Base-by-base conservation (phyloP, 441 rosid species). In the Breynia disticha region DNA sequence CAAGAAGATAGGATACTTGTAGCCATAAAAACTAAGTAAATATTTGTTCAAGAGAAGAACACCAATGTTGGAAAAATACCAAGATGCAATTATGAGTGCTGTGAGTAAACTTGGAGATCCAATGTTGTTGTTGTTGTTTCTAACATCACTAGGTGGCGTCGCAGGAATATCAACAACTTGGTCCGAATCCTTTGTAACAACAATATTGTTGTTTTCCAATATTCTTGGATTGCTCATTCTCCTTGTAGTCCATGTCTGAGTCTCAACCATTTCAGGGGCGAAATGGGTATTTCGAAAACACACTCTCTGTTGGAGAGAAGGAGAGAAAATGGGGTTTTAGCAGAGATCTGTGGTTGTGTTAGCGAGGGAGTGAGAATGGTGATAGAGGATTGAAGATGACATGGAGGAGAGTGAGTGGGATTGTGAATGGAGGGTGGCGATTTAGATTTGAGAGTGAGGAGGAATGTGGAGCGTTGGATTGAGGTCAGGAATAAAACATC, bases 231-330 rank as follows among this genome's bases (percentile, higher is more conserved):
- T 91, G 90, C 96, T 87, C 96, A 91, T 84, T 57, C 96, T 73
- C 74, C 96, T 72, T 16, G 98, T 91, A 11, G 93, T 75, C 98
- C 96, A 91, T 86, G 95, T 75, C 70, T 91, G 98, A 16, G 94
- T 86, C 74, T 91, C 98, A 66, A 91, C 94, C 96, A 87, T 86
- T n/a, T 35, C n/a, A 57, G 48, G 59, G 72, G 43, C 59, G 68
- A 55, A 49, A 59, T 10, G 20, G 56, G 19, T 16, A 49, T 1
- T 10, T 1, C 11, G n/a, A 44, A 39, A 46, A 0, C 18, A 19
- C 7, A 45, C 48, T 41, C 65, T 43, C 21, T 46, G 59, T 60
- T 13, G 24, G 51, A 10, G 20, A 56, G 62, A 61, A 69, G 39
- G 59, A 62, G 55, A 59, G 67, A 54, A 24, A 53, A 35, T 18